phyloP scores from a whole-genome alignment of 108 stramenopile genomes.

The Chaetoceros tenuissimus region DNA sequence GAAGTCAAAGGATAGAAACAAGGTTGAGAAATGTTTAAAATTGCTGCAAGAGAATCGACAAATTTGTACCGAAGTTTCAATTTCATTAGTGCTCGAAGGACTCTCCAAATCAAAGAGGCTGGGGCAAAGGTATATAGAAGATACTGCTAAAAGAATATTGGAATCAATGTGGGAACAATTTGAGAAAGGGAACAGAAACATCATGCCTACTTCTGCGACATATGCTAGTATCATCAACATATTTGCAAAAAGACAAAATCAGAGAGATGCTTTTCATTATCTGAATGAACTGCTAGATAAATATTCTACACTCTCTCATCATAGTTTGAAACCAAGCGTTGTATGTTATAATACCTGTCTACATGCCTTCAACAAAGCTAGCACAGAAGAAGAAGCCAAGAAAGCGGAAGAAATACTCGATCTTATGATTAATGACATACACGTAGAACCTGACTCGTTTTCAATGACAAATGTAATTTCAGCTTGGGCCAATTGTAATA shows the following conservation, averaged over 20 bases:
- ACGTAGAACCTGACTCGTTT: constrained; percentile 14
- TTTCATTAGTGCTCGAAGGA: not conserved
- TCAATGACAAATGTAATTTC: constrained; percentile 26
- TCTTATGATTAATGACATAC: constrained; percentile 18
- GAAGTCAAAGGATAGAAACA: not conserved
- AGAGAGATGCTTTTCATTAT: constrained; percentile 5
- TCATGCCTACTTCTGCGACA: constrained; percentile 50
- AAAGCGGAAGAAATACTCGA: constrained; percentile 20
- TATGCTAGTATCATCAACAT: constrained; percentile 64
- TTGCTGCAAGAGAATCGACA: not conserved
- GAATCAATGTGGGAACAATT: constrained; percentile 51
- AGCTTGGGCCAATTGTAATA: constrained; percentile 22
- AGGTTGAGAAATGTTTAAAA: not conserved
- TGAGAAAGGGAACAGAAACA: constrained; percentile 30
- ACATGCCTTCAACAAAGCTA: constrained; percentile 2
- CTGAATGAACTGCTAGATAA: constrained; percentile 23
- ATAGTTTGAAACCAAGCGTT: not conserved
- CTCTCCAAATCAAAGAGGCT: not conserved
- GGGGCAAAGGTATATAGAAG: not conserved
- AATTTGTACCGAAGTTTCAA: not conserved
- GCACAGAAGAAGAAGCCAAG: constrained; percentile 11
- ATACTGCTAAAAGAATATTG: constrained; percentile 44
- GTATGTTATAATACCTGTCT: not conserved
- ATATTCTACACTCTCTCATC: not conserved
- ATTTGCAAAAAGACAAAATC: constrained; percentile 37